phyloP scores from a whole-genome alignment of 306 rosid genomes.

The Potentilla sterilis region DNA sequence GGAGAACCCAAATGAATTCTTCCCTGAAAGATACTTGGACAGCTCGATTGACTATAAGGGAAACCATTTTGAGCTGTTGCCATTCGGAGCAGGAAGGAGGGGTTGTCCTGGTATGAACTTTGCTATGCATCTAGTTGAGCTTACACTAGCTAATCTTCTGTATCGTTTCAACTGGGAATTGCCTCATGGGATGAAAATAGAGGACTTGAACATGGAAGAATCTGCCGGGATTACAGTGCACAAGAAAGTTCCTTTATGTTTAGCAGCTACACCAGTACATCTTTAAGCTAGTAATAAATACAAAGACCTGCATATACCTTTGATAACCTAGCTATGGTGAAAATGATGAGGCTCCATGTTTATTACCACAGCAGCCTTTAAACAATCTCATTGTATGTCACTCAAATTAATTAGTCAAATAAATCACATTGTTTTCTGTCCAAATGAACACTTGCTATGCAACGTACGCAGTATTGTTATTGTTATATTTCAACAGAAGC shows the following conservation, averaged over 20 bases:
- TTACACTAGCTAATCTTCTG: constrained; percentile 30
- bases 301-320: neutral
- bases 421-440: too few relatives aligned
- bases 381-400: too few relatives aligned
- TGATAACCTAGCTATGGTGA: neutral
- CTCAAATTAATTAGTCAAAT: too few relatives aligned
- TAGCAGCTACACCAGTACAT: constrained; percentile 8
- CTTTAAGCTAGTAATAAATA: neutral
- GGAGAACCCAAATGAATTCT: constrained; percentile 19
- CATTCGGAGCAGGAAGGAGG: constrained; percentile 30
- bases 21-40: constrained; percentile 27
- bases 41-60: constrained; percentile 22
- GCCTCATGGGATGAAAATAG: constrained; percentile 18
- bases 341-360: neutral
- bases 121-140: constrained; percentile 9
- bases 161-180: constrained; percentile 32
- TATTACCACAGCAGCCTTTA: neutral
- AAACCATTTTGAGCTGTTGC: constrained; percentile 20
- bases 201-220: constrained; percentile 25
- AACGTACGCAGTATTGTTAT: too few relatives aligned
- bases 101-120: constrained; percentile 24
- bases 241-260: constrained; percentile 30
- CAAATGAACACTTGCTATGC: too few relatives aligned
- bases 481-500: too few relatives aligned
- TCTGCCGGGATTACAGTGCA: constrained; percentile 5